These are phyloP conservation scores for Lichtheimia ramosa DNA, from an alignment of 371 early-diverging fungal species.

Conservation along the genomic window DNA sequence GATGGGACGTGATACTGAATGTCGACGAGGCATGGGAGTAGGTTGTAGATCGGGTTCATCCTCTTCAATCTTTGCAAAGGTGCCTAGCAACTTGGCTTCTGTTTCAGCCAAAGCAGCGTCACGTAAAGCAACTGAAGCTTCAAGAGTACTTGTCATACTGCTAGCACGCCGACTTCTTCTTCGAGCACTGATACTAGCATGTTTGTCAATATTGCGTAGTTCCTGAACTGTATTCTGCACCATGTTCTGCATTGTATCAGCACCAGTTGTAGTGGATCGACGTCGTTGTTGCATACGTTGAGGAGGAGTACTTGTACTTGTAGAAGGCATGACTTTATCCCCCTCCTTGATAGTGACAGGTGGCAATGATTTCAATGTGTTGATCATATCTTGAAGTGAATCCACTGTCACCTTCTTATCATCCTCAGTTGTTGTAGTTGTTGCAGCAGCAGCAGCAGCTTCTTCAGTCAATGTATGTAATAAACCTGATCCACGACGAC, in stretches of 20 bases:
- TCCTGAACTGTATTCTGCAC: slow-evolving; percentile 28
- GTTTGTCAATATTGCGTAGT: slow-evolving; percentile 25
- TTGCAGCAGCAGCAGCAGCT: not conserved
- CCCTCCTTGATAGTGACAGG: slow-evolving; percentile 30
- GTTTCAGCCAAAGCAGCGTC: slow-evolving; percentile 39
- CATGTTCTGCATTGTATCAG: slow-evolving; percentile 23
- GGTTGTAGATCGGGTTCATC: not conserved
- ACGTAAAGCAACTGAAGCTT: slow-evolving; percentile 19
- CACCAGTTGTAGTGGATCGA: slow-evolving; percentile 6
- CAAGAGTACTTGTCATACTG: slow-evolving; percentile 18
- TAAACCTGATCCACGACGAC: slow-evolving; percentile 20
- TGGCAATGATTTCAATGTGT: slow-evolving; percentile 42
- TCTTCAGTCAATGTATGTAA: slow-evolving; percentile 30
- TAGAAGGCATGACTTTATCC: not conserved
- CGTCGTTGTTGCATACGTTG: slow-evolving; percentile 1
- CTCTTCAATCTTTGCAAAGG: slow-evolving; percentile 11
- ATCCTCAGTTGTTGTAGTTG: not conserved
- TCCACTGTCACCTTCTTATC: slow-evolving; percentile 29
- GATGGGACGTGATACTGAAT: slow-evolving; percentile 8
- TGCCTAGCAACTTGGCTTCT: slow-evolving; percentile 37
- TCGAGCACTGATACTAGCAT: not conserved
- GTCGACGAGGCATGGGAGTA: slow-evolving; percentile 11
- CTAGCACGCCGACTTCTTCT: slow-evolving; percentile 23
- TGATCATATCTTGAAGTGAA: slow-evolving; percentile 49
- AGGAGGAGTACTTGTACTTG: not conserved